phyloP scores from a whole-genome alignment of 305 asterid species.

The Plantago rigida region DNA sequence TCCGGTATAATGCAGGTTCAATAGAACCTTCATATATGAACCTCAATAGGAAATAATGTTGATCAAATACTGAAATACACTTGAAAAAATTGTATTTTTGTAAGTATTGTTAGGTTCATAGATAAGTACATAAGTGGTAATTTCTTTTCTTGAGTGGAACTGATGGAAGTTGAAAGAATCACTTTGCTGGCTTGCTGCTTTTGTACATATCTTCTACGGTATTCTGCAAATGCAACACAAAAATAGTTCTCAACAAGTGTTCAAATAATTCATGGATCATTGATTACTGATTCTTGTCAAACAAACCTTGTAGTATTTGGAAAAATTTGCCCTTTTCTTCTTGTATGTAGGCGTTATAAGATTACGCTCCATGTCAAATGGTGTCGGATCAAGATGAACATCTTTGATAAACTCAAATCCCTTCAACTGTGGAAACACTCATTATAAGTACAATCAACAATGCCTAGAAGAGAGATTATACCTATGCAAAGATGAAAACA shows the following conservation, averaged over 20 bases:
- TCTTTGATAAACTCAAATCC: conserved; percentile 74
- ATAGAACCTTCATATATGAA: background rate
- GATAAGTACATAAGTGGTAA: background rate
- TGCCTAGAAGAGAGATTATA: background rate
- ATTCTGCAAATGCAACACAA: conserved; percentile 39
- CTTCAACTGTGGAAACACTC: conserved; percentile 41
- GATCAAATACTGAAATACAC: no score
- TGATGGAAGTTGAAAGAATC: background rate
- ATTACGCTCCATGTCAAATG: conserved; percentile 82
- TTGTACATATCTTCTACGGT: conserved; percentile 50
- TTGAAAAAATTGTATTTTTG: background rate
- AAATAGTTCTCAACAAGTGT: background rate
- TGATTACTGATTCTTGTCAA: conserved; percentile 1
- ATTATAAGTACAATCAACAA: background rate
- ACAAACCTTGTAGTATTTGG: conserved; percentile 57
- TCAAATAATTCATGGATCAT: no score
- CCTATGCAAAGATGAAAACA: background rate
- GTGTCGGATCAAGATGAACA: conserved; percentile 50
- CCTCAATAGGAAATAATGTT: no score
- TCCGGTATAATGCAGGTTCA: background rate
- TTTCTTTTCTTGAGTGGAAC: background rate
- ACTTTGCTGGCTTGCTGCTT: conserved; percentile 37
- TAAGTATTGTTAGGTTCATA: background rate
- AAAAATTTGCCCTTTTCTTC: conserved; percentile 62
- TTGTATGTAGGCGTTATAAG: conserved; percentile 75